Base-by-base conservation (phyloP, 768 basidiomycete genomes). In the Tylopilus vinaceipallidus region DNA sequence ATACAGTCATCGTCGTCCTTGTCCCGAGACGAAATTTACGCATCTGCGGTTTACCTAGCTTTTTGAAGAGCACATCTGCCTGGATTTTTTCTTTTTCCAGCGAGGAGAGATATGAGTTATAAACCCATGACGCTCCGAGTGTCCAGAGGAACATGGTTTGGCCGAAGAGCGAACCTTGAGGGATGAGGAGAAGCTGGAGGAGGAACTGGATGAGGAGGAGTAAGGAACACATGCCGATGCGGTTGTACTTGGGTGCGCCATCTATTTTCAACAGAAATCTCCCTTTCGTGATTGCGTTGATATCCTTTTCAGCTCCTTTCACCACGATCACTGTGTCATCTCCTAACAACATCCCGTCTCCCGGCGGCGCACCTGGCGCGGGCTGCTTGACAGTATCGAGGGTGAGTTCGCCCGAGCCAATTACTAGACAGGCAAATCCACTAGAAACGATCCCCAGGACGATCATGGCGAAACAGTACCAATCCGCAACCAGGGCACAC, bases 51-150 rank as follows among this genome's bases (percentile, higher is more conserved):
- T 17, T 49, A 1, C 47, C 53, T 0, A 65, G 49, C 22, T 52
- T 56, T 17, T 51, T 35, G 39, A 50, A 49, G 27, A 65, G 45
- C 7, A 66, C 33, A 1, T 53, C 41, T 7, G 42, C 57, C 38
- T 66, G 66, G 11, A 67, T 59, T 20, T 51, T 65, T 38, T 66
- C 61, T 20, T 63, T 63, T 42, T 77, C 74, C 60, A 77, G 54
- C 0, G 63, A 66, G 8, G 69, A 68, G 26, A 72, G 62, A 38
- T 62, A 72, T 1, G 66, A 61, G 35, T 72, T 72, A 45, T 72
- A 70, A 1, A 16, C 46, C 70, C 71, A 72, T 2, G 70, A 72
- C 2, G 61, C 61, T 4, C 52, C 63, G 13, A 72, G 60, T 1
- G 70, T 55, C 1, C 46, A 34, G 24, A 71, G 47, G 49, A 71